Evolutionary conservation across 1,284 basidiomycete genomes (phyloP).

Genomic region (Exobasidium rhododendri): DNA sequence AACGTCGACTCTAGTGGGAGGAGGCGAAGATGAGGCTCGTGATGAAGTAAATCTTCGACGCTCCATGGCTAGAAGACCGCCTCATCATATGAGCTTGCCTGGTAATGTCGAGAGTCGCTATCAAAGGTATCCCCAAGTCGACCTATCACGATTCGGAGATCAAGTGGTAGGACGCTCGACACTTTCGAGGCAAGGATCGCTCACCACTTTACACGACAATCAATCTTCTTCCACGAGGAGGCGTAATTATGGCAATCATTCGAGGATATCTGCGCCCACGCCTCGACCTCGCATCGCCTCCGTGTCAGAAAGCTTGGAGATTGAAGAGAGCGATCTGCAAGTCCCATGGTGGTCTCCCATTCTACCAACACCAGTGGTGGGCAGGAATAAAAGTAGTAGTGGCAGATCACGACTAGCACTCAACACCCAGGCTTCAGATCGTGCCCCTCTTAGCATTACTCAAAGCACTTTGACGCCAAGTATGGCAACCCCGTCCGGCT

Average conservation of each 20-base stretch:
- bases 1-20: neutral
- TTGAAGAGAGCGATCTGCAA: neutral
- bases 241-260: neutral
- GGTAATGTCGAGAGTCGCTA: neutral
- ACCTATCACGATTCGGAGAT: neutral
- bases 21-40: neutral
- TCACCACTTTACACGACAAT: neutral
- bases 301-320: neutral
- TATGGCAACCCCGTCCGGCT: neutral
- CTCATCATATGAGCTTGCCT: neutral
- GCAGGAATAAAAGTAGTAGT: neutral
- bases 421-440: too few species aligned
- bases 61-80: neutral
- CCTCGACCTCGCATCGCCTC: neutral
- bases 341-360: neutral
- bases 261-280: neutral
- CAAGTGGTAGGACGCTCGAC: neutral
- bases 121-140: neutral
- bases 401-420: too few species aligned
- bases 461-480: neutral
- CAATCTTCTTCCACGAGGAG: neutral
- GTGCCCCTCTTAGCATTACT: neutral
- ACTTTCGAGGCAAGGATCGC: neutral
- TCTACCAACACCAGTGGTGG: neutral
- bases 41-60: neutral